Conservation (phyloP, 306 rosid species). For the Castanea mollissima region DNA sequence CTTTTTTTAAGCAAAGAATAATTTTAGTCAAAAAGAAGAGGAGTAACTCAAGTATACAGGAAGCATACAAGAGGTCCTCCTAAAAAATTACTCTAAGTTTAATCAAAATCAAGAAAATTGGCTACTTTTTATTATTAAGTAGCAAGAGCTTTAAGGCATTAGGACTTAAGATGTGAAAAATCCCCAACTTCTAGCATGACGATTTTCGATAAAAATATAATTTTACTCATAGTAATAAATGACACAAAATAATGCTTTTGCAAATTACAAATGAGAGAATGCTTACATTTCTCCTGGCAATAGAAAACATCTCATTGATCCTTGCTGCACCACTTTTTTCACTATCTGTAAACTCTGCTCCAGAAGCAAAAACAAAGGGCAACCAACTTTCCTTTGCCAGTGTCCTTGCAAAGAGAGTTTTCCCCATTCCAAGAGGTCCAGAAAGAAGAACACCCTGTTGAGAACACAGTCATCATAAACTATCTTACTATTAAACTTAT, state of each 20-base stretch:
- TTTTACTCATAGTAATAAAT: slow-evolving; percentile 6
- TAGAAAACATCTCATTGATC: slow-evolving; percentile 86
- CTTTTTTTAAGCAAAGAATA: not conserved
- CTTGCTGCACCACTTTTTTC: slow-evolving; percentile 93
- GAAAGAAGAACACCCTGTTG: slow-evolving; percentile 96
- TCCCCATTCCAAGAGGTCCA: slow-evolving; percentile 99
- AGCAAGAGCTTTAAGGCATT: not conserved
- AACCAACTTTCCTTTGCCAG: slow-evolving; percentile 87
- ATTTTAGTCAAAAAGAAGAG: not conserved
- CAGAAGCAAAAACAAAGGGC: slow-evolving; percentile 97
- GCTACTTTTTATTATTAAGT: not conserved
- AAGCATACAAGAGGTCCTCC: not conserved
- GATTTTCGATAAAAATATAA: not conserved
- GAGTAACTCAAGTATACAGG: not conserved
- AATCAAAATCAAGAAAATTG: not conserved
- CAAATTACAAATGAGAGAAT: not conserved
- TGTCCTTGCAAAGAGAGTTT: slow-evolving; percentile 95
- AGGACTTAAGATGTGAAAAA: not conserved
- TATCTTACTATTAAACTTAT: slow-evolving; percentile 10
- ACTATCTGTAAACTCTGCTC: slow-evolving; percentile 98
- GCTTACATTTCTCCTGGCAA: slow-evolving; percentile 91
- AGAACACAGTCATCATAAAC: slow-evolving; percentile 27
- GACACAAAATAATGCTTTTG: not conserved
- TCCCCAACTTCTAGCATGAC: not conserved
- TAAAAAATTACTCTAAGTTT: not conserved